Conservation (phyloP, 148 eudicot genomes). For the Vaccinium myrtillus region DNA sequence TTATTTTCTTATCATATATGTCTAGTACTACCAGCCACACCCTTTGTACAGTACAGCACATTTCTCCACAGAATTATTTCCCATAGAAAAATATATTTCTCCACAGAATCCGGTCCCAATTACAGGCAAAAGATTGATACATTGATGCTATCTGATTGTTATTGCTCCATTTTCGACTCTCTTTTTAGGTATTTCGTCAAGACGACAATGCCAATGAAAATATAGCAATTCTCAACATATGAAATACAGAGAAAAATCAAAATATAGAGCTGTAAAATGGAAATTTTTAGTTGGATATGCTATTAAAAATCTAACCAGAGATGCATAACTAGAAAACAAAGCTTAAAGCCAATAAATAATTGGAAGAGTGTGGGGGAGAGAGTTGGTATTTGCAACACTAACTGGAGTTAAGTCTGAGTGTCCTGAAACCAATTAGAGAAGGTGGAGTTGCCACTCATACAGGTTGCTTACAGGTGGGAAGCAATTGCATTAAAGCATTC, state of each 20-base stretch:
- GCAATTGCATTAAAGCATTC: slow-evolving; percentile 20
- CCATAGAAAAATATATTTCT: not conserved
- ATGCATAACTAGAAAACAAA: not conserved
- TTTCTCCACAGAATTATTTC: slow-evolving; percentile 8
- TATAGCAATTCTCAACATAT: not conserved
- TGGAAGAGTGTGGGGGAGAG: not conserved
- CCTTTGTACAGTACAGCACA: slow-evolving; percentile 1
- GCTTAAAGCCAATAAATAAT: not conserved
- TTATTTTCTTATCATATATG: not conserved
- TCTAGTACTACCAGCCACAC: slow-evolving; percentile 8
- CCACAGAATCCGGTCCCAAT: slow-evolving; percentile 15
- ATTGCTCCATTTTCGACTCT: not conserved
- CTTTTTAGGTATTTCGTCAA: not conserved
- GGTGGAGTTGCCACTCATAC: slow-evolving; percentile 5
- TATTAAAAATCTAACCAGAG: not conserved
- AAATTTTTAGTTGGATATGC: not conserved
- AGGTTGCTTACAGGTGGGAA: slow-evolving; percentile 29
- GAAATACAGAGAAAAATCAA: too few species aligned
- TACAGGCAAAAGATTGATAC: not conserved
- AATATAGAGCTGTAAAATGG: not conserved
- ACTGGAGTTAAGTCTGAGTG: slow-evolving; percentile 1
- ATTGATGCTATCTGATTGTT: not conserved
- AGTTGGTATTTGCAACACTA: not conserved
- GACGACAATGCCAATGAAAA: not conserved
- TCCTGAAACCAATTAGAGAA: not conserved